Evolutionary conservation across 202 grass and related monocot species (phyloP), one percentile per base, ranked within the genome.

Genomic region (Saccharum hybrid): DNA sequence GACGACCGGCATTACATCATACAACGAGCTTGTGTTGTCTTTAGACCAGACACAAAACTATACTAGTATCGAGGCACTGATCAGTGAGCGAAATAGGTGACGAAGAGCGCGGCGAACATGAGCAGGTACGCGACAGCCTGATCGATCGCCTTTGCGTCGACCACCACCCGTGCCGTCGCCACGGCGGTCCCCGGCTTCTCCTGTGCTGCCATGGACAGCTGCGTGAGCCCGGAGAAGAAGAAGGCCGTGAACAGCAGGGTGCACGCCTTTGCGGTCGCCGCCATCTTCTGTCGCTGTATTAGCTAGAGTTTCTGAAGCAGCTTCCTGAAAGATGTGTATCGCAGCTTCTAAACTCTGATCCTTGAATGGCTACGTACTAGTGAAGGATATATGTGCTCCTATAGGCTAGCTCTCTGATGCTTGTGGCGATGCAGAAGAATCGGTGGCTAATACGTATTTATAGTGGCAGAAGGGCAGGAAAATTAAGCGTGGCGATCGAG

Each of bases 141-240:
- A 21, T 84, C 82, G 0, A 84, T 34, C 5, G 73, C 82, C 63
- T 42, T 84, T 1, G 37, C 38, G 39, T 84, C 82, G 5, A 83
- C 8, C 0, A 15, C 13, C 36, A 10, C 48, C 21, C 78, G 66
- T 0, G 68, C 11, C 0, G 48, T 26, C 72, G 18, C 10, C 15
- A 46, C 37, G 4, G 38, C 1, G 34, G 65, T 14, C 31, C 11
- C 46, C 11, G 13, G 48, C 21, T 70, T 70, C 7, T 61, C 77
- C 2, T 86, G 77, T 38, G 85, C 77, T 38, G 85, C 77, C 78
- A 65, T 34, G 72, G 78, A 75, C 10, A 82, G 63, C 63, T 81
- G 78, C 85, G 82, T 81, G 63, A 86, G 49, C 3, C 85, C 85
- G 21, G 52, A 76, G 72, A 71, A 59, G 78, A 86, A 64, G 72